Base-by-base conservation (phyloP, 805 yeast species). In the Candida coquimbonensis region DNA sequence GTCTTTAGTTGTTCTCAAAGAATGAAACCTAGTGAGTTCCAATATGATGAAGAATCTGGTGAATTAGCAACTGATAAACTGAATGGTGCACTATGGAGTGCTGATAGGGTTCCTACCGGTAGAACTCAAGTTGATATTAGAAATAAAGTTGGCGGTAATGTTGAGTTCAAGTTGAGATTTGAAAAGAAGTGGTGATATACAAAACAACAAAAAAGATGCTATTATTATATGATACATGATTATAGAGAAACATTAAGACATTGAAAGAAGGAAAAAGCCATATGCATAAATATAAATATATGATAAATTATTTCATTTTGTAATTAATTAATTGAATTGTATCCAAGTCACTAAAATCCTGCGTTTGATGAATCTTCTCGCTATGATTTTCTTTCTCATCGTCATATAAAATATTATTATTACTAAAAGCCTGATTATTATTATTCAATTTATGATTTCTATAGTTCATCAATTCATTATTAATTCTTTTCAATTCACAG, bases 41-140 rank as follows among this genome's bases (percentile, higher is more conserved):
- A 21, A 29, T 36, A 31, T 40, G 43, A 45, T 44, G 49, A 39
- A 42, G 17, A 35, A 7, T 36, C 50, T 1, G 45, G 45, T 3
- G 7, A 39, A 7, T 3, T 48, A 5, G 25, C 36, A 3, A 38
- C 45, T 5, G 40, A 34, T 35, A 36, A 36, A 19, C 25, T 25
- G 5, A 36, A 42, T 25, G 38, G 40, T 29, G 32, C 38, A 16
- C 11, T 38, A 12, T 49, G 50, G 50, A 44, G 45, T 34, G 50
- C 52, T 27, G 50, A 47, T 19, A 37, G 40, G n/a, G 32, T 36
- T 9, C 50, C 52, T 29, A 16, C 21, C 17, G 46, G 51, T 8
- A 39, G 42, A 19, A 40, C 44, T 9, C 49, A 48, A 31, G 46
- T 46, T 16, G 41, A 40, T 27, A 32, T 48, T 14, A 45, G 24